These are phyloP conservation scores for Colletotrichum higginsianum DNA, from an alignment of 2,329 filamentous ascomycete genomes.

Conservation along the genomic window DNA sequence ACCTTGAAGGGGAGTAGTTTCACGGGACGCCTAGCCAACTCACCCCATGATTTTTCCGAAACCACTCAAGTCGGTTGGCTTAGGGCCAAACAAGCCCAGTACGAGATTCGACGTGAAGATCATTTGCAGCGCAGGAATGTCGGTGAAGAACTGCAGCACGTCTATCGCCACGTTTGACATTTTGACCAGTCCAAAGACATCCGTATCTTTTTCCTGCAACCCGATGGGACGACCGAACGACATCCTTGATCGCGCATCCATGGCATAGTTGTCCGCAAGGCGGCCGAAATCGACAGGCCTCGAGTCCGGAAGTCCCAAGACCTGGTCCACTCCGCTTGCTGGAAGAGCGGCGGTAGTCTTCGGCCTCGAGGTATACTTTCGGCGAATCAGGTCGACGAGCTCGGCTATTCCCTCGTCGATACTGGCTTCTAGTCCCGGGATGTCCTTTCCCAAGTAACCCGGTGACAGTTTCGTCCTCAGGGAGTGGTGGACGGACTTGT, in stretches of 20 bases:
- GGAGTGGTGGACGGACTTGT: slow-evolving; percentile 40
- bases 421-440: slow-evolving; percentile 37
- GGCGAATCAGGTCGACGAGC: slow-evolving; percentile 31
- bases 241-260: slow-evolving; percentile 36
- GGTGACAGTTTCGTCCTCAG: slow-evolving; percentile 38
- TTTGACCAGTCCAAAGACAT: slow-evolving; percentile 16
- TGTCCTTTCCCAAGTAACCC: slow-evolving; percentile 43
- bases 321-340: background rate
- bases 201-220: slow-evolving; percentile 16
- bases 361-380: slow-evolving; percentile 1
- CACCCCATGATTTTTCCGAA: slow-evolving; percentile 36
- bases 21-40: no score
- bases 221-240: slow-evolving; percentile 22
- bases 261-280: slow-evolving; percentile 40
- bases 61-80: slow-evolving; percentile 24
- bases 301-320: background rate
- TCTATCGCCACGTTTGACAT: slow-evolving; percentile 33
- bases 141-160: slow-evolving; percentile 28
- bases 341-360: background rate
- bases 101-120: slow-evolving; percentile 17
- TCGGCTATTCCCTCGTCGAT: slow-evolving; percentile 39
- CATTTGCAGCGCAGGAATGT: slow-evolving; percentile 24
- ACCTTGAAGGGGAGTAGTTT: background rate
- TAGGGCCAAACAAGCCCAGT: slow-evolving; percentile 10
- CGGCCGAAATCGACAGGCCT: slow-evolving; percentile 42